Base-by-base conservation (phyloP, 192 early-diverging fungal genomes). In the Coemansia sp. region DNA sequence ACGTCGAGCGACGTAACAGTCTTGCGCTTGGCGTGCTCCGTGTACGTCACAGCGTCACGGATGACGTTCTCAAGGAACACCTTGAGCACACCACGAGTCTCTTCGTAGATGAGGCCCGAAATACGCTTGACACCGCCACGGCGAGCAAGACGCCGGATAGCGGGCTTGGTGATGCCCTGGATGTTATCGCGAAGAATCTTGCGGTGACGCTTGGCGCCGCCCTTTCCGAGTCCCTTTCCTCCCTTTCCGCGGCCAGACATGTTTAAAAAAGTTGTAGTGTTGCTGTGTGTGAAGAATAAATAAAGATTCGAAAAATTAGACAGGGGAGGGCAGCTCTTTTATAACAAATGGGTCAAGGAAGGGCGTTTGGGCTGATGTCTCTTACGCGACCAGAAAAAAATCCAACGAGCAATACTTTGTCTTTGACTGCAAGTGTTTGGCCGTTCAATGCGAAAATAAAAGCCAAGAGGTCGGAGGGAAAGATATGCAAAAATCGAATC, bases 91-190 rank as follows among this genome's bases (percentile, higher is more conserved):
- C 86, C 87, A 76, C 96, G 93, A 82, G 96, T 98, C 85, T 98
- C 96, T 79, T 98, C 96, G 87, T 98, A 98, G 84, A 98, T 98
- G 68, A 98, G 93, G 62, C 96, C 96, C 55, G 93, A 95, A 88
- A 98, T 98, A 91, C 96, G 94, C 92, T 98, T 98, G 87, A 98
- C 95, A 89, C 95, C 95, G 68, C 95, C 95, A 92, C 95, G 92
- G 82, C 95, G 93, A 22, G 95, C 95, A 63, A 98, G 94, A 93
- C 95, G 95, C 82, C 94, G 93, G 78, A 97, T 97, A 60, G 95
- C 95, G 53, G 95, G 95, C 88, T 97, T 97, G 78, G 95, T 97
- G 82, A 97, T 97, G 66, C 94, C 91, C 84, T 87, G 79, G 68
- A 86, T 75, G 90, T 98, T 98, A 76, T 98, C 96, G 74, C 96